phyloP scores from a whole-genome alignment of 164 flowering plant genomes.

The Stephania japonica region DNA sequence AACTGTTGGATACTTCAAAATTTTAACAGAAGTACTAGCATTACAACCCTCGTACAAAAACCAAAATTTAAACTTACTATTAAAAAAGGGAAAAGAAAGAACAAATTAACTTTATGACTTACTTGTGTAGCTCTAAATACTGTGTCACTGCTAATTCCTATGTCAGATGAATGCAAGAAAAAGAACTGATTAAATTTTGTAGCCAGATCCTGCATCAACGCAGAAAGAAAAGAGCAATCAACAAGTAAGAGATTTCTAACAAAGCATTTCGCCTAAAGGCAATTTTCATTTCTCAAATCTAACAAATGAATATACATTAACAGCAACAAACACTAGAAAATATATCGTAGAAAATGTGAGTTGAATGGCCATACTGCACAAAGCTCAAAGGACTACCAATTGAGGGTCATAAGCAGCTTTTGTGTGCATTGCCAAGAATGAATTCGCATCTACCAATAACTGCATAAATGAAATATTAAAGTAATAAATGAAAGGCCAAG shows the following conservation, averaged over 20 bases:
- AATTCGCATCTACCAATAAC: slow-evolving; percentile 39
- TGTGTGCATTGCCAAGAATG: slow-evolving; percentile 17
- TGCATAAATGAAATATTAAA: slow-evolving; percentile 24
- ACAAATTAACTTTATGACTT: background rate
- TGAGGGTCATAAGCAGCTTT: slow-evolving; percentile 29
- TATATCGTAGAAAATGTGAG: background rate
- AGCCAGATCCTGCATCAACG: slow-evolving; percentile 40
- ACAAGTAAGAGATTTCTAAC: background rate
- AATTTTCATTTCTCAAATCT: background rate
- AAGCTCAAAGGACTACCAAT: slow-evolving; percentile 66
- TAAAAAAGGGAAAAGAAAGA: background rate
- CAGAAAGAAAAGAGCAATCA: slow-evolving; percentile 8
- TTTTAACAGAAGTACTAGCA: background rate
- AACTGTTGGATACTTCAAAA: background rate
- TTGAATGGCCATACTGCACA: slow-evolving; percentile 28
- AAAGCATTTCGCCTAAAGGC: background rate
- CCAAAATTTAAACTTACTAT: too few relatives aligned
- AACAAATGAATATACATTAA: too few relatives aligned
- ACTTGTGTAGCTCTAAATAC: slow-evolving; percentile 27
- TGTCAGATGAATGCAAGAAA: slow-evolving; percentile 49
- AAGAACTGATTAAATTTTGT: slow-evolving; percentile 42
- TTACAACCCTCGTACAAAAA: background rate
- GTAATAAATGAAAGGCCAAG: background rate
- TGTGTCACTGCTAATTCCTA: slow-evolving; percentile 49
- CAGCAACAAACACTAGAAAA: too few relatives aligned